Conservation (phyloP, 306 rosid genomes). For the Prinsepia uniflora region DNA sequence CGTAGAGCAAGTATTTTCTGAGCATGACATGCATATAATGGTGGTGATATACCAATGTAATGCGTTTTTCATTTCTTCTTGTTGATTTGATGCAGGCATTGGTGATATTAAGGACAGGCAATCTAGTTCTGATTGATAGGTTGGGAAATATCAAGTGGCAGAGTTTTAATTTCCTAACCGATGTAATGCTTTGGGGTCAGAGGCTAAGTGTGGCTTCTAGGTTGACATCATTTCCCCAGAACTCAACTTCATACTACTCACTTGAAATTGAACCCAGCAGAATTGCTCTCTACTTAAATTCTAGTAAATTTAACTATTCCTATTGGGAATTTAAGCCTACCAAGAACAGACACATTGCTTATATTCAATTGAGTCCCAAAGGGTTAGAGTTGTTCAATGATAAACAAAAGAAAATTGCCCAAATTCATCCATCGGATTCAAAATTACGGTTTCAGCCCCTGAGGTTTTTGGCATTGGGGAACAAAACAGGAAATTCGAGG, state of each 20-base stretch:
- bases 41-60: background rate
- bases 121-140: constrained; percentile 66
- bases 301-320: constrained; percentile 58
- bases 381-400: constrained; percentile 57
- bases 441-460: constrained; percentile 28
- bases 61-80: background rate
- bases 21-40: background rate
- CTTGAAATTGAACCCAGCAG: constrained; percentile 61
- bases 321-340: constrained; percentile 88
- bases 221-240: constrained; percentile 55
- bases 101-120: constrained; percentile 52
- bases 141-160: constrained; percentile 64
- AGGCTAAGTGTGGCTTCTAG: constrained; percentile 71
- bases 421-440: constrained; percentile 37
- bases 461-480: constrained; percentile 68
- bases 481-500: constrained; percentile 73
- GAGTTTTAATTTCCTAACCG: constrained; percentile 89
- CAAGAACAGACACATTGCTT: constrained; percentile 56
- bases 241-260: constrained; percentile 53
- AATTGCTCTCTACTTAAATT: constrained; percentile 55
- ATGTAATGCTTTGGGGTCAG: constrained; percentile 83
- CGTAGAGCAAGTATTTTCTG: too few species aligned
- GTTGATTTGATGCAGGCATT: constrained; percentile 49
- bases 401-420: constrained; percentile 67
- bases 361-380: constrained; percentile 45